Conservation (phyloP, 2,329 filamentous ascomycete genomes). For the Sclerotinia borealis region DNA sequence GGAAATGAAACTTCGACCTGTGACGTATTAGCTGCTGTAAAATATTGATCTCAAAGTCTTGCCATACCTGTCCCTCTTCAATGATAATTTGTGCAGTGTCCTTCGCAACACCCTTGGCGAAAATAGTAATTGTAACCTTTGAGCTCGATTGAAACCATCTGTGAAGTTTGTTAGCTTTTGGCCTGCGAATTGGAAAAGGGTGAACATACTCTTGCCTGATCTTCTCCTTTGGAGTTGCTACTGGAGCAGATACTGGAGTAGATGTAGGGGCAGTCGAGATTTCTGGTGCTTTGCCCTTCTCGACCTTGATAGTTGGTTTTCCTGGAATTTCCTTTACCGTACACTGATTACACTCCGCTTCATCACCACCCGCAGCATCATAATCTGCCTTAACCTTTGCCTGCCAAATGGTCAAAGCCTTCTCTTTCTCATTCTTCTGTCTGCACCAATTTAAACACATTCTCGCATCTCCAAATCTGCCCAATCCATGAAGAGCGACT, state of each 20-base stretch:
- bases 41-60: background rate
- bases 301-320: background rate
- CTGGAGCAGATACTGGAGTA: background rate
- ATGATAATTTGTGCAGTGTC: slow-evolving; percentile 47
- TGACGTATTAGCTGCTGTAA: slow-evolving; percentile 17
- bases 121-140: slow-evolving; percentile 57
- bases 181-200: background rate
- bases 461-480: slow-evolving; percentile 67
- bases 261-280: slow-evolving; percentile 6
- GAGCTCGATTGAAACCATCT: slow-evolving; percentile 58
- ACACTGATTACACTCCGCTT: slow-evolving; percentile 40
- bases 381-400: slow-evolving; percentile 49
- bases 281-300: slow-evolving; percentile 1
- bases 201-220: slow-evolving; percentile 49
- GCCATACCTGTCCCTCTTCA: slow-evolving; percentile 21
- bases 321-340: slow-evolving; percentile 49
- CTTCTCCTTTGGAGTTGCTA: slow-evolving; percentile 46
- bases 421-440: slow-evolving; percentile 46
- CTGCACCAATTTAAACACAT: slow-evolving; percentile 58
- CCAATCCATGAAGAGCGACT: slow-evolving; percentile 64
- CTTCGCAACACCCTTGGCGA: slow-evolving; percentile 57
- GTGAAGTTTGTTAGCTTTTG: background rate
- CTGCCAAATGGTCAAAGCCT: slow-evolving; percentile 51
- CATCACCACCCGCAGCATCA: slow-evolving; percentile 40
- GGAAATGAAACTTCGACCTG: slow-evolving; percentile 55